Percentiles rank a stretch among this genome's conserved stretches.
Evolutionary conservation across 2,329 filamentous ascomycete species (phyloP).

Genomic region (Lizonia empirigonia): DNA sequence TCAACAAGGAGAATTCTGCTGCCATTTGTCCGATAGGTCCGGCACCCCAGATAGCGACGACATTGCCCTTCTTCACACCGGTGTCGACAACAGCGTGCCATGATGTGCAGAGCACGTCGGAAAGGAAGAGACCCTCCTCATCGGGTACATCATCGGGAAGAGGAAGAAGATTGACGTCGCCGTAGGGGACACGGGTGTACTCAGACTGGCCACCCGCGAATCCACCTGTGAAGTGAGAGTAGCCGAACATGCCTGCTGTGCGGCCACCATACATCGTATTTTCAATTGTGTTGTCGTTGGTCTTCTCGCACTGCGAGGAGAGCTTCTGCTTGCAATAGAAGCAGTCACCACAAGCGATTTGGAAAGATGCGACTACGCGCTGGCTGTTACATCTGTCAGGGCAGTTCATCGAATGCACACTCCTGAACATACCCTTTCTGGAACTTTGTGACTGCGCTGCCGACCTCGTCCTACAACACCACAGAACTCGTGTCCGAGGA

Average conservation of each 20-base stretch:
- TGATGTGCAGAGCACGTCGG: slow-evolving; percentile 78
- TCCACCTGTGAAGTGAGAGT: slow-evolving; percentile 76
- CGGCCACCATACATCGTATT: slow-evolving; percentile 79
- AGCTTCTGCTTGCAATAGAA: slow-evolving; percentile 80
- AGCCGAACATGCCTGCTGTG: slow-evolving; percentile 69
- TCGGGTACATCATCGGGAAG: slow-evolving; percentile 81
- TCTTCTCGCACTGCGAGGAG: slow-evolving; percentile 79
- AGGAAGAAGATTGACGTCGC: slow-evolving; percentile 79
- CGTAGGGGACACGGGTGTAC: slow-evolving; percentile 80
- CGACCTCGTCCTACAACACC: slow-evolving; percentile 57
- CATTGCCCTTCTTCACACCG: slow-evolving; percentile 74
- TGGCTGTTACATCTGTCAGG: slow-evolving; percentile 43
- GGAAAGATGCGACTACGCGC: slow-evolving; percentile 82
- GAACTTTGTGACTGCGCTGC: slow-evolving; percentile 50
- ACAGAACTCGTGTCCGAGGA: slow-evolving; percentile 60
- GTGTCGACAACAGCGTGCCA: slow-evolving; percentile 87
- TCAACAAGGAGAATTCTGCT: slow-evolving; percentile 68
- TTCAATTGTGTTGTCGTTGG: slow-evolving; percentile 73
- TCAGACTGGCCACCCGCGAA: slow-evolving; percentile 89
- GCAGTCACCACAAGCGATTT: slow-evolving; percentile 74
- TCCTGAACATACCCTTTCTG: slow-evolving; percentile 45
- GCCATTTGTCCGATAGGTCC: slow-evolving; percentile 85
- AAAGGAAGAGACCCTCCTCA: slow-evolving; percentile 81
- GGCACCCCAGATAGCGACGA: slow-evolving; percentile 85
- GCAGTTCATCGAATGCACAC: not conserved